Percentiles rank a stretch among this genome's conserved stretches.
Evolutionary conservation across 1,284 basidiomycete species (phyloP).

Genomic region (Trichosporon coremiiforme): DNA sequence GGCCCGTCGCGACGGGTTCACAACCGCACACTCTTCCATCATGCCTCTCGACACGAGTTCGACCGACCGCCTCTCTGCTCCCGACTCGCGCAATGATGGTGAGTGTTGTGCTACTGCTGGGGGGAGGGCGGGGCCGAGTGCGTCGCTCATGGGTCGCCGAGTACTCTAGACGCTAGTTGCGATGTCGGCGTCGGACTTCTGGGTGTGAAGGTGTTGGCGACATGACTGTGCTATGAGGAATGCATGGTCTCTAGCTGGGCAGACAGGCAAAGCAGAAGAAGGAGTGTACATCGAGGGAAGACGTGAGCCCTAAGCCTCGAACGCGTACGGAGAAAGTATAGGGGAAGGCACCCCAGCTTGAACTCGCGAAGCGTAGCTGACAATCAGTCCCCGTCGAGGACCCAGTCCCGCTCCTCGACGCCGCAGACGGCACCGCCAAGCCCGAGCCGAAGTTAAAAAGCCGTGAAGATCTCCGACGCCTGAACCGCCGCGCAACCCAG

Average conservation of each 20-base stretch:
- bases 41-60: constrained; percentile 12
- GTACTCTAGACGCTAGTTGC: not conserved
- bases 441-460: constrained; percentile 23
- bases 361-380: not conserved
- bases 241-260: too few relatives aligned
- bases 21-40: not conserved
- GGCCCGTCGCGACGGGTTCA: not conserved
- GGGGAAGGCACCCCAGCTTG: too few relatives aligned
- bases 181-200: too few relatives aligned
- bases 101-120: not conserved
- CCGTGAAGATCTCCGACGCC: constrained; percentile 26
- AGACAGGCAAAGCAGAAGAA: too few relatives aligned
- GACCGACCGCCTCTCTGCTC: not conserved
- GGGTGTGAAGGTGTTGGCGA: too few relatives aligned
- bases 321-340: too few relatives aligned
- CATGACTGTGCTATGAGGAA: too few relatives aligned
- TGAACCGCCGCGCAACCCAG: constrained; percentile 32
- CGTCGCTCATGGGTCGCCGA: not conserved
- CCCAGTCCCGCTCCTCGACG: constrained; percentile 19
- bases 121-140: not conserved
- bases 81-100: constrained; percentile 13
- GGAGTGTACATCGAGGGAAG: too few relatives aligned
- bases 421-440: constrained; percentile 1
- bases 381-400: not conserved
- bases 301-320: too few relatives aligned